These are phyloP conservation scores for Aspergillus sparsus DNA, from an alignment of 495 filamentous ascomycete species.

Conservation along the genomic window DNA sequence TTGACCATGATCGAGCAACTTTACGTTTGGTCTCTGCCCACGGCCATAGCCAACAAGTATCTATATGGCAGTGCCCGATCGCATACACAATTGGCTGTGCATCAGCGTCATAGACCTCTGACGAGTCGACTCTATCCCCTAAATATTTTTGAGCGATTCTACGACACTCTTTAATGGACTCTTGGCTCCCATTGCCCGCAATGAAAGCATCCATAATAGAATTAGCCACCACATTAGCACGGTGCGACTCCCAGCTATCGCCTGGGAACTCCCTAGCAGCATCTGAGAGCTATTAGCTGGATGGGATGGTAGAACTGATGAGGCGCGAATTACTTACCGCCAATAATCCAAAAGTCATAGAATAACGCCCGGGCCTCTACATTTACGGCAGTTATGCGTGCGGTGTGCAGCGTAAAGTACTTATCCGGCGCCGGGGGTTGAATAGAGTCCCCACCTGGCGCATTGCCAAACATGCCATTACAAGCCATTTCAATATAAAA, in stretches of 20 bases:
- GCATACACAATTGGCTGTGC: slow-evolving; percentile 76
- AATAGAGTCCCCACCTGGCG: slow-evolving; percentile 78
- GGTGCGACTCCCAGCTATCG: slow-evolving; percentile 82
- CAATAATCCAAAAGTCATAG: slow-evolving; percentile 95
- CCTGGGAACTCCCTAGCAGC: slow-evolving; percentile 77
- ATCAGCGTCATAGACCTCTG: slow-evolving; percentile 78
- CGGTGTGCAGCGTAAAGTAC: slow-evolving; percentile 71
- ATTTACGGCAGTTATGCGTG: slow-evolving; percentile 90
- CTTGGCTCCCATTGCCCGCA: slow-evolving; percentile 68
- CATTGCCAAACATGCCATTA: slow-evolving; percentile 98
- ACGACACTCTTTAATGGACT: slow-evolving; percentile 74
- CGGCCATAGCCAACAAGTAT: slow-evolving; percentile 97
- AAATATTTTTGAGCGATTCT: slow-evolving; percentile 81
- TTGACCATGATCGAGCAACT: slow-evolving; percentile 93
- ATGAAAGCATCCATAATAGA: slow-evolving; percentile 88
- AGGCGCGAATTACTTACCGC: slow-evolving; percentile 36
- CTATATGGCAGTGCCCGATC: slow-evolving; percentile 96
- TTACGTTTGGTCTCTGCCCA: slow-evolving; percentile 99
- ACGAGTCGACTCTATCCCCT: slow-evolving; percentile 76
- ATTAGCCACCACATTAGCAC: slow-evolving; percentile 79
- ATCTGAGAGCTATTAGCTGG: slow-evolving; percentile 42
- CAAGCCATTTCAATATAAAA: slow-evolving; percentile 99
- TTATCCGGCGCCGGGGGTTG: slow-evolving; percentile 84
- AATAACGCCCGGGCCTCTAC: slow-evolving; percentile 77
- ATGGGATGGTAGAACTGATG: background rate